Evolutionary conservation across 257 asterid species (phyloP), one percentile per base, ranked within the genome.

Genomic region (Nyctanthes arbortristis): DNA sequence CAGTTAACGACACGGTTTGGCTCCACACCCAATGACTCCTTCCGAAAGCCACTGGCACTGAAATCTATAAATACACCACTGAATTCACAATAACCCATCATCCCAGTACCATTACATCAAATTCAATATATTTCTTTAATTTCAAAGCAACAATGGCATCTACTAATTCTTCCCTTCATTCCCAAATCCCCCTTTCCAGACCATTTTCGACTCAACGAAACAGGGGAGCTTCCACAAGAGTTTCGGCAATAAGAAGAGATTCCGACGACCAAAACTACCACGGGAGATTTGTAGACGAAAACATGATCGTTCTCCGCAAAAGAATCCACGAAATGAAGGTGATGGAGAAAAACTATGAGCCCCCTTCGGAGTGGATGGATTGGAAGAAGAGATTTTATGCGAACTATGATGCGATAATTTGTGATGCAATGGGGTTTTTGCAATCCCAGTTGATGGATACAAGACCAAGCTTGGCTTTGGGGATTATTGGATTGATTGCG

Each of bases 401-500:
- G n/a, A n/a, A n/a, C n/a, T n/a, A n/a, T n/a, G n/a, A n/a, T n/a
- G n/a, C n/a, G n/a, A n/a, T n/a, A n/a, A n/a, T n/a, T n/a, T n/a
- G n/a, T n/a, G n/a, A n/a, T n/a, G n/a, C n/a, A n/a, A n/a, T n/a
- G n/a, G n/a, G n/a, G n/a, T n/a, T n/a, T n/a, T n/a, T n/a, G n/a
- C n/a, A n/a, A n/a, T n/a, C n/a, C n/a, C n/a, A n/a, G n/a, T n/a
- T n/a, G n/a, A n/a, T n/a, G n/a, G n/a, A n/a, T n/a, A n/a, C n/a
- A n/a, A 71, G 86, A 58, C 87, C 89, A 12, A 32, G 82, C 61
- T 65, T 81, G 56, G 78, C 61, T 69, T 14, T 78, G 30, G 84
- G 82, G 22, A 61, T 70, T 55, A 39, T 74, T 14, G 78, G 47
- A 58, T 67, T 78, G 35, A 31, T 81, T 36, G 54, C 69, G 39